Base-by-base conservation (phyloP, 495 filamentous ascomycete species). In the Lichenothelia convexa region DNA sequence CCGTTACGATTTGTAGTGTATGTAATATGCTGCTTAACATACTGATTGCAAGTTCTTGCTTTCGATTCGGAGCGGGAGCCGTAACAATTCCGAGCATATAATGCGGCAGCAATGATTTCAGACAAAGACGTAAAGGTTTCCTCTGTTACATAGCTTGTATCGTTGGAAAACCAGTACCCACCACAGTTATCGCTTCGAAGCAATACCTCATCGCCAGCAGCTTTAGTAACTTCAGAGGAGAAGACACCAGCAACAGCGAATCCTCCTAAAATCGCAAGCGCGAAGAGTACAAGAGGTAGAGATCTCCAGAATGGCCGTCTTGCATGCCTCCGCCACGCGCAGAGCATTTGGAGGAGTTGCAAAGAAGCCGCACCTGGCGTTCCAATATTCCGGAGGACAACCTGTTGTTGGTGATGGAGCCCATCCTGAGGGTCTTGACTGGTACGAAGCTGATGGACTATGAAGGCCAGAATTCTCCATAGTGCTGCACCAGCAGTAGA, bases 341-440 rank as follows among this genome's bases (percentile, higher is more conserved):
- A 16, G 22, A 33, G 30, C 2, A 34, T 17, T 11, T 23, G 18
- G 4, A 16, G 23, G 7, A 42, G 31, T n/a, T 29, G 33, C 43
- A 35, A 49, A 3, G 41, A 19, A 5, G 39, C 39, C n/a, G 36
- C 42, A 2, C 36, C 36, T 5, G 32, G 39, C 4, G 39, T 45
- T 17, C 32, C 30, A 13, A 34, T 32, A 27, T 50, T 50, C 21
- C 47, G 31, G 4, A 50, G 38, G 4, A 47, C 38, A 1, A 30
- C 36, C 40, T 50, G 47, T 19, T 42, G 44, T 30, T 50, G 44
- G 20, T 50, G 44, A 18, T 41, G 40, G 7, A 44, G 32, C 12
- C 44, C 44, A 23, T 46, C 44, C 31, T 31, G 18, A 16, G 44
- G 18, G 3, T 11, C 20, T n/a, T n/a, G n/a, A 16, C 24, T 44